Evolutionary conservation across 2,329 filamentous ascomycete genomes (phyloP).

Genomic region (Trichoderma brevicompactum): DNA sequence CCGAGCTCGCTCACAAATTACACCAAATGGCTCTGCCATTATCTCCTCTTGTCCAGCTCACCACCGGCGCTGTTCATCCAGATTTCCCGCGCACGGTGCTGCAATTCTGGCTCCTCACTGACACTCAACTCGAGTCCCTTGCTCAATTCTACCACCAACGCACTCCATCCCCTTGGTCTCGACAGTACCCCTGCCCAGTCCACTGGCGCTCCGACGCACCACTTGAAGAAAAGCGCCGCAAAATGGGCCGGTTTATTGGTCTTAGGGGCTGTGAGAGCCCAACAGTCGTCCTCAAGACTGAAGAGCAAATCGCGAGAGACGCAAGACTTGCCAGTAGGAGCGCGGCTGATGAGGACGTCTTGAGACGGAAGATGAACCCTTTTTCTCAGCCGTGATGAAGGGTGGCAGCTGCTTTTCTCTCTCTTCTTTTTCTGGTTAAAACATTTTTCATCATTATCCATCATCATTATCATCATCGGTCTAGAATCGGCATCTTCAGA

Average conservation of each 20-base stretch:
- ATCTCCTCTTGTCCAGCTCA: conserved; percentile 67
- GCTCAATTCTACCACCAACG: conserved; percentile 76
- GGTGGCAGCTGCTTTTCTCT: background rate
- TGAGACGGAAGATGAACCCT: conserved; percentile 51
- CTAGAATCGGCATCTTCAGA: conserved; percentile 10
- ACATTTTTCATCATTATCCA: conserved; percentile 2
- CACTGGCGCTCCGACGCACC: conserved; percentile 59
- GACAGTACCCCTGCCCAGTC: conserved; percentile 70
- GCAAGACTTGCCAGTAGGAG: conserved; percentile 45
- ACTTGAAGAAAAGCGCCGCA: conserved; percentile 70
- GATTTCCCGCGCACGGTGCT: conserved; percentile 69
- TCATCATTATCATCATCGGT: background rate
- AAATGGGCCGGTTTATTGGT: conserved; percentile 75
- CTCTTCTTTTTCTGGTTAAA: background rate
- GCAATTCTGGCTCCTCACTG: conserved; percentile 74
- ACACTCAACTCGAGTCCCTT: conserved; percentile 69
- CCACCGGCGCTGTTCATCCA: conserved; percentile 65
- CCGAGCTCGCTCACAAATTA: conserved; percentile 64
- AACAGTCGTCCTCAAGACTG: conserved; percentile 43
- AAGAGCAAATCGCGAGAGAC: conserved; percentile 54
- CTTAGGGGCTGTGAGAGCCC: conserved; percentile 60
- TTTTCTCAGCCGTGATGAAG: conserved; percentile 30
- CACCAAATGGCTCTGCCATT: conserved; percentile 67
- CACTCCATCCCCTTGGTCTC: conserved; percentile 57
- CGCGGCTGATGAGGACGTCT: conserved; percentile 52